Base-by-base conservation (phyloP, 768 basidiomycete species). In the Podaxis rugospora region DNA sequence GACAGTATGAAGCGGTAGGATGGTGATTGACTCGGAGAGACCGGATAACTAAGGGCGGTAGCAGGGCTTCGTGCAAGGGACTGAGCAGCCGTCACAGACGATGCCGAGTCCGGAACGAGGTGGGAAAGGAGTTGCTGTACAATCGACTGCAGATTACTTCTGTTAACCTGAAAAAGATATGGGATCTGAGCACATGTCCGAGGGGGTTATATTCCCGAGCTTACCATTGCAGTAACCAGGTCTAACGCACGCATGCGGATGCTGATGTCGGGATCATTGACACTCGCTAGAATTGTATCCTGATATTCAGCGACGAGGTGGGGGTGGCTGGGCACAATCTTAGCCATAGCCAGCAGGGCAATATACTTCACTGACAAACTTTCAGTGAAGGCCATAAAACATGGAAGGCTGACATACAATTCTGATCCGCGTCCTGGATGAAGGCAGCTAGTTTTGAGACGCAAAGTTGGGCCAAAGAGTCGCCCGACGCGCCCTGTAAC, bases 171-270 rank as follows among this genome's bases (percentile, higher is more conserved):
- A n/a, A 55, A 21, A 44, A 42, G 36, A 35, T 16, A 51, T 36
- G n/a, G 14, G 16, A 32, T 60, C 54, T 46, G 44, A 37, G 47
- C 47, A 39, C 57, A 57, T 61, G 21, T 55, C 39, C 18, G 21
- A 49, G 49, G 32, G 37, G 32, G 18, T 51, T 44, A 7, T 59
- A 54, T 4, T 35, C 36, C 21, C 32, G 5, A 49, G 67, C 79
- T 66, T 69, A 94, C 96, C 89, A 99, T 96, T 4, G 92, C 92
- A 23, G 93, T 90, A 27, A 98, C 83, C 3, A 99, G 82, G 68
- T 98, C 97, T 25, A 99, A 82, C 1, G 96, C 95, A 59, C 97
- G 83, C 90, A 98, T 92, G 14, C 97, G 86, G 61, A 99, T 98
- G 62, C 93, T 95, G 57, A 98, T 88, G 71, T 99, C 97, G 62